Evolutionary conservation across 345 rosid genomes (phyloP).

Genomic region (Toxicodendron radicans): DNA sequence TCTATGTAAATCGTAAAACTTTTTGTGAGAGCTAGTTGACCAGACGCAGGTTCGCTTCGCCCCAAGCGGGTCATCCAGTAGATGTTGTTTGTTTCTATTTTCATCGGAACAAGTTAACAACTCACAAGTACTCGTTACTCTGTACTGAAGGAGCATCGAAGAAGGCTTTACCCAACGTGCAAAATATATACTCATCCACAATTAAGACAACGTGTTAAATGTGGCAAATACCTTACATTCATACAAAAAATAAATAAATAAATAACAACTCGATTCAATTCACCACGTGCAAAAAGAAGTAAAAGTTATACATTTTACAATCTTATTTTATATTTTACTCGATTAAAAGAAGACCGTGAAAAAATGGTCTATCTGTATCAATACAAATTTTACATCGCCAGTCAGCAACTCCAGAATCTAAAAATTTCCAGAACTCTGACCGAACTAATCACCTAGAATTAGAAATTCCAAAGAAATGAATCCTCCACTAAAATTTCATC

Average conservation of each 20-base stretch:
- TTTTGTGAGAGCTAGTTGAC: too few species aligned
- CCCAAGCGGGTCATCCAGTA: too few species aligned
- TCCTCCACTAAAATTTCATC: conserved; percentile 34
- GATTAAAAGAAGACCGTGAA: conserved; percentile 5
- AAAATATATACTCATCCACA: neutral
- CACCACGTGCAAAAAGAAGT: neutral
- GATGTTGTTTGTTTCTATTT: too few species aligned
- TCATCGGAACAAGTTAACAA: too few species aligned
- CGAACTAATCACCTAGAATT: neutral
- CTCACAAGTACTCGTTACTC: too few species aligned
- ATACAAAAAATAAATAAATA: neutral
- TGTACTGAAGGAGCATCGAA: too few species aligned
- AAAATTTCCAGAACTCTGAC: conserved; percentile 24
- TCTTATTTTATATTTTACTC: neutral
- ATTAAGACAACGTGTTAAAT: neutral
- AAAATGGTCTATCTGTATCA: conserved; percentile 13
- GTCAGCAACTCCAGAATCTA: conserved; percentile 16
- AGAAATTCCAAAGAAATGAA: conserved; percentile 70
- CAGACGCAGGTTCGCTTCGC: too few species aligned
- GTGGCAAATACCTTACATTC: neutral
- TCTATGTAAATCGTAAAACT: too few species aligned
- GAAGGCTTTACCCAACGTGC: too few species aligned
- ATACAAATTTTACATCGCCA: neutral
- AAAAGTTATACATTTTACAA: neutral
- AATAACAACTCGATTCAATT: neutral